A percentile compares a stretch with the other conserved stretches of the same genome.
These are phyloP conservation scores for Closterium sp. DNA, from an alignment of 139 green algal genomes.

Conservation along the genomic window DNA sequence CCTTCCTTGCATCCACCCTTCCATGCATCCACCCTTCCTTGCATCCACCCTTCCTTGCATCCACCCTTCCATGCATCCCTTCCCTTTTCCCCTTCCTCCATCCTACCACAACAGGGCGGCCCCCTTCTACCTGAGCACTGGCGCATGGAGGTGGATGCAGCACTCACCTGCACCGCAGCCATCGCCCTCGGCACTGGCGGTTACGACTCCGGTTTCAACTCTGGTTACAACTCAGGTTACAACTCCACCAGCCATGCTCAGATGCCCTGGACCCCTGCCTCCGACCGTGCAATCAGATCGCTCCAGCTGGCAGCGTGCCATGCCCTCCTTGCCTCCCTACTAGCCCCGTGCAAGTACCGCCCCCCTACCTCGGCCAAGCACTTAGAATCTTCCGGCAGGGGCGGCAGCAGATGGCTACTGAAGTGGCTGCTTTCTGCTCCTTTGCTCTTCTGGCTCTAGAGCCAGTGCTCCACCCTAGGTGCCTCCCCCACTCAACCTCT, in stretches of 20 bases:
- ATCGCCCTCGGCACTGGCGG: background rate
- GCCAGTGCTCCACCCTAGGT: background rate
- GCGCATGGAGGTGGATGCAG: background rate
- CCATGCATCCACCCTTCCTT: too few relatives aligned
- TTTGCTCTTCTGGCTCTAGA: background rate
- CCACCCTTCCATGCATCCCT: too few relatives aligned
- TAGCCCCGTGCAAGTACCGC: background rate
- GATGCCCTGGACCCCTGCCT: background rate
- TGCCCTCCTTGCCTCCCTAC: background rate
- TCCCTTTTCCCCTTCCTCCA: background rate
- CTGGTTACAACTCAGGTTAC: background rate
- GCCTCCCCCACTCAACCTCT: background rate
- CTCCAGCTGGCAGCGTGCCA: background rate
- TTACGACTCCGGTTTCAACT: background rate
- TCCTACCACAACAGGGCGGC: background rate
- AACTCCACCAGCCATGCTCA: background rate
- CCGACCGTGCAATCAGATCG: background rate
- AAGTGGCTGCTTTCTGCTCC: background rate
- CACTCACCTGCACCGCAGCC: background rate
- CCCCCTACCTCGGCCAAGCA: background rate
- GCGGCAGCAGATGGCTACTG: background rate
- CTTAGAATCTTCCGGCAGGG: background rate
- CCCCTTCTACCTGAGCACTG: background rate
- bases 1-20: too few relatives aligned
- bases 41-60: too few relatives aligned